Evolutionary conservation across 768 basidiomycete genomes (phyloP).

Genomic region (Tephrocybe rancida): DNA sequence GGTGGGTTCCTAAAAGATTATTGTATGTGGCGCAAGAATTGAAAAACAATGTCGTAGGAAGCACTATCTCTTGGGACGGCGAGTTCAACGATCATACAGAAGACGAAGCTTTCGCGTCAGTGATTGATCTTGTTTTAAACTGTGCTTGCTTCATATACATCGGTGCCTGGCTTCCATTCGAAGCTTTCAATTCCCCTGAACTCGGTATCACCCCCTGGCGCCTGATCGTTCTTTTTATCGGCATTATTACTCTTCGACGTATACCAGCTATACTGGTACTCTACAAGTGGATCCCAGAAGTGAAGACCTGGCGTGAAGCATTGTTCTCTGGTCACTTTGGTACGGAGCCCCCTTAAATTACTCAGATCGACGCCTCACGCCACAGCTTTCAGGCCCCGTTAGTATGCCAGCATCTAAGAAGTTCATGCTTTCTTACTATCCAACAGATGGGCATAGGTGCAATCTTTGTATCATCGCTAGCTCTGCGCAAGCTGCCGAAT

Average conservation of each 20-base stretch:
- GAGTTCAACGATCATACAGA: slow-evolving; percentile 82
- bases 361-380: neutral
- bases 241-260: slow-evolving; percentile 74
- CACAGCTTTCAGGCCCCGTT: slow-evolving; percentile 53
- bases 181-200: slow-evolving; percentile 52
- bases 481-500: slow-evolving; percentile 58
- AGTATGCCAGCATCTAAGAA: slow-evolving; percentile 21
- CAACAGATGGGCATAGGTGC: slow-evolving; percentile 88
- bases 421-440: neutral
- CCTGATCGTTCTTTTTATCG: slow-evolving; percentile 64
- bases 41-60: neutral
- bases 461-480: slow-evolving; percentile 82
- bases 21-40: neutral
- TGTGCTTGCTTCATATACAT: slow-evolving; percentile 81
- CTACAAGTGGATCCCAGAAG: slow-evolving; percentile 87
- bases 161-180: slow-evolving; percentile 85
- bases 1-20: slow-evolving; percentile 39
- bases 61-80: slow-evolving; percentile 86
- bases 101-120: slow-evolving; percentile 84
- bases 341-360: slow-evolving; percentile 22
- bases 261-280: slow-evolving; percentile 78
- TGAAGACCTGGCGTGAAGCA: slow-evolving; percentile 84
- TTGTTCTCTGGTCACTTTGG: slow-evolving; percentile 92
- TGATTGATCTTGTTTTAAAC: slow-evolving; percentile 86
- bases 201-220: slow-evolving; percentile 73